Conservation (phyloP, 1,139 yeast genomes). For the Zygosaccharomyces pseudobailii region DNA sequence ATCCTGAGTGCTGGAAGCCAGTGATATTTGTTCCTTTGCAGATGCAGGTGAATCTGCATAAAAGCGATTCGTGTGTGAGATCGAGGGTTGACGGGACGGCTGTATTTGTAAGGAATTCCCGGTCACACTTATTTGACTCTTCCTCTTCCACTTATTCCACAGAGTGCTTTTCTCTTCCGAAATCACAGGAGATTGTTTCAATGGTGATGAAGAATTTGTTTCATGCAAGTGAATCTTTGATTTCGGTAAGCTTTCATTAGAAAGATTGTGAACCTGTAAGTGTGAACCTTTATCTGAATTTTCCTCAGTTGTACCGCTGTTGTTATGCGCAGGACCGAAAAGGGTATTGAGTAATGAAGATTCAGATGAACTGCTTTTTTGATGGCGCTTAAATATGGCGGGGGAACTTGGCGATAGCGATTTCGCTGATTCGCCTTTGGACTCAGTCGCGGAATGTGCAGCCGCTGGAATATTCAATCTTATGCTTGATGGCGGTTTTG, state of each 20-base stretch:
- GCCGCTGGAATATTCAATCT: conserved; percentile 39
- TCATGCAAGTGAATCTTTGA: conserved; percentile 6
- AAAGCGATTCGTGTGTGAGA: conserved; percentile 5
- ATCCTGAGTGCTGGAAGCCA: background rate
- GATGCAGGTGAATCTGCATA: conserved; percentile 11
- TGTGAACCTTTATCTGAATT: conserved; percentile 3
- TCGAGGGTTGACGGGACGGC: background rate
- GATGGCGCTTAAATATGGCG: conserved; percentile 55
- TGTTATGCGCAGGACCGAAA: conserved; percentile 22
- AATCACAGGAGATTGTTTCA: conserved; percentile 11
- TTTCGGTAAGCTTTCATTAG: conserved; percentile 17
- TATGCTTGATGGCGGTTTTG: conserved; percentile 16
- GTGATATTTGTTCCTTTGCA: background rate
- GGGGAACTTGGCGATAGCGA: conserved; percentile 41
- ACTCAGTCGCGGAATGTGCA: conserved; percentile 54
- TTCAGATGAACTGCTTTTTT: conserved; percentile 54
- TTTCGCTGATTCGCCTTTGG: conserved; percentile 34
- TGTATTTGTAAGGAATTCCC: conserved; percentile 8
- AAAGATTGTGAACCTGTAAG: conserved; percentile 10
- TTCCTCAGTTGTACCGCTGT: conserved; percentile 7
- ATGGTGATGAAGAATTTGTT: conserved; percentile 11
- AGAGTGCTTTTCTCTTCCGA: conserved; percentile 26
- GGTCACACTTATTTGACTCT: conserved; percentile 19
- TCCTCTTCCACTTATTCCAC: conserved; percentile 31
- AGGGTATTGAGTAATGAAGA: conserved; percentile 40